Evolutionary conservation across 441 rosid genomes (phyloP), one percentile per base, ranked within the genome.

Genomic region (Adansonia rubrostipa): DNA sequence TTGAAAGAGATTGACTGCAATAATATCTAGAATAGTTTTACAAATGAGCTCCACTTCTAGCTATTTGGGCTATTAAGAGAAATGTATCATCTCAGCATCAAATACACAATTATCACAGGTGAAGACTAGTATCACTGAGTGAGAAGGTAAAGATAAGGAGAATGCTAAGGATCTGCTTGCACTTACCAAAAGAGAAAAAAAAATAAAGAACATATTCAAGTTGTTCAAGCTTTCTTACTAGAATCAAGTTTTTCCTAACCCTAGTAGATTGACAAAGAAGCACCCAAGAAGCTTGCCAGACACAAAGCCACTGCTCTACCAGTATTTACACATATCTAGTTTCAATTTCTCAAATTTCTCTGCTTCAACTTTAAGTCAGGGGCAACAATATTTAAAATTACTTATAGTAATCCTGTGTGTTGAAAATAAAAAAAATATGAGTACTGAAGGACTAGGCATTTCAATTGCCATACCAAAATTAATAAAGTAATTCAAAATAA

Each of bases 271-370:
- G 36, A 68, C 13, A 45, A 9, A 45, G 22, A 68, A 45, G 72
- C 72, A 68, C 20, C 54, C 54, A 68, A 67, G 54, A 67, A 45
- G 1, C 53, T 67, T 17, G 71, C 71, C 17, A 44, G 71, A 67
- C 36, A 44, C 45, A 7, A 45, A 68, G 33, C 24, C 5, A 1
- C 54, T 68, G 19, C 28, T 10, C 36, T 44, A 45, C 50, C n/a
- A 65, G 22, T 24, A 42, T 65, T 45, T 45, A 45, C 7, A 3
- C 36, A 19, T 19, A 45, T 5, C 36, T 68, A 10, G n/a, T 17
- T 45, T 20, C 48, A 45, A 20, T 45, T 45, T 44, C 53, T 19
- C 17, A 68, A 45, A 9, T 68, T 68, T 48, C 50, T 40, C 9
- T 9, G 36, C 54, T 45, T 68, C 72, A 68, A 40, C n/a, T 45